Base-by-base conservation (phyloP, 495 filamentous ascomycete species). In the Penicillium soppii region DNA sequence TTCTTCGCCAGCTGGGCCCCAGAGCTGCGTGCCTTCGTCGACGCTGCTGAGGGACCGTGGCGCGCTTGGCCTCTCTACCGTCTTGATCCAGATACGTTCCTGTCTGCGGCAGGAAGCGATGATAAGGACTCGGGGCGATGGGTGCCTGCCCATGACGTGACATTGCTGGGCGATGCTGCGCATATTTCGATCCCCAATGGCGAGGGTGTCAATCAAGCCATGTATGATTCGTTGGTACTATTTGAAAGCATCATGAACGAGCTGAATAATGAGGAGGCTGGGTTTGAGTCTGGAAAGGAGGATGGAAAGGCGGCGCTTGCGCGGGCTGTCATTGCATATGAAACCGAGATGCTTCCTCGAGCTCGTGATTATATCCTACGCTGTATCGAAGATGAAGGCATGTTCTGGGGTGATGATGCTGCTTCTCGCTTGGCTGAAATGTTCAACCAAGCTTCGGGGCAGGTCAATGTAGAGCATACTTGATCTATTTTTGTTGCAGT, bases 341-440 rank as follows among this genome's bases (percentile, higher is more conserved):
- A 60, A 39, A 48, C 48, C 7, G 48, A 54, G 9, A 60, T 60
- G 57, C 44, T 39, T 3, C 53, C 53, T 43, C 57, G 50, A 2
- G 57, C 43, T 7, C 40, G 42, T 1, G 53, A 53, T 1, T 46
- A 32, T 10, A 53, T 60, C 8, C 25, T 25, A 27, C 43, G 52
- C 30, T 36, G 48, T 8, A 44, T 60, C 7, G 44, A 43, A 4
- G 40, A 56, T 23, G 50, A 53, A 15, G 38, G 26, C 1, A 38
- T 53, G 32, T 53, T 60, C 33, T 60, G 47, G 7, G 32, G 26
- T 12, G 44, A 60, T 13, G 45, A 53, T 32, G 53, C 48, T 4
- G 44, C 40, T 2, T 12, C 10, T 33, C 16, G 8, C 4, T 35
- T 56, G 23, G 77, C 47, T 16, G 26, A 47, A 23, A 43, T 25